These are phyloP conservation scores for Epichloe sp. DNA, from an alignment of 2,329 filamentous ascomycete genomes.

Conservation along the genomic window DNA sequence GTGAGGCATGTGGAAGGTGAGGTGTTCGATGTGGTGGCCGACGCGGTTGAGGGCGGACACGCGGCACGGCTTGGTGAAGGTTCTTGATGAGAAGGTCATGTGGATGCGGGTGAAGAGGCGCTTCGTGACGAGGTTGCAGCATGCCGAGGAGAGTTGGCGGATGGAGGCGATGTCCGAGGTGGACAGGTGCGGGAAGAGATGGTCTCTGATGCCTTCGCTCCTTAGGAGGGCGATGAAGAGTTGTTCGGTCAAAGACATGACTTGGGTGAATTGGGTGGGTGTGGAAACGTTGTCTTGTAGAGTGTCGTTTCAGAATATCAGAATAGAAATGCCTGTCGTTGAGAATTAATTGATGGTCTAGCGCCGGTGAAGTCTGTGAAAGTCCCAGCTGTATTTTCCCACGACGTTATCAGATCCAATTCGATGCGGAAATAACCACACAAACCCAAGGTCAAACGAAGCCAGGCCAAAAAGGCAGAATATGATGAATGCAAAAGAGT, in stretches of 20 bases:
- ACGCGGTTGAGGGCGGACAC: constrained; percentile 65
- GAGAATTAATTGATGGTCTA: not conserved
- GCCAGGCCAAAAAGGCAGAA: not conserved
- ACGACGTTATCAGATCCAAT: not conserved
- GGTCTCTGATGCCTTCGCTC: constrained; percentile 35
- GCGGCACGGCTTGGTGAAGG: constrained; percentile 61
- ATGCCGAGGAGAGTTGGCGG: constrained; percentile 55
- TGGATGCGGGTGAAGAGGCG: constrained; percentile 55
- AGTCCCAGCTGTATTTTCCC: not conserved
- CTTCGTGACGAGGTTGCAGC: constrained; percentile 56
- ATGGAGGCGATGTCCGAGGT: constrained; percentile 43
- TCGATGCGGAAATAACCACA: not conserved
- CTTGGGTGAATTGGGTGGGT: too few species aligned
- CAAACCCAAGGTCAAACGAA: not conserved
- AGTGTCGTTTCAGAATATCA: too few species aligned
- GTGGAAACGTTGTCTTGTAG: too few species aligned
- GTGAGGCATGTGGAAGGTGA: constrained; percentile 69
- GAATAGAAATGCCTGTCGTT: too few species aligned
- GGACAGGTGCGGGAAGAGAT: constrained; percentile 35
- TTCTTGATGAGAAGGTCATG: constrained; percentile 58
- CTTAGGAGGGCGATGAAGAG: constrained; percentile 43
- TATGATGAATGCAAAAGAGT: not conserved
- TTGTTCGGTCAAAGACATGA: constrained; percentile 31
- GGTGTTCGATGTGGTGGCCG: constrained; percentile 63
- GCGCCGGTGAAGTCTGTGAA: not conserved